Base-by-base conservation (phyloP, 352 stramenopile genomes). In the Phytophthora europaea region DNA sequence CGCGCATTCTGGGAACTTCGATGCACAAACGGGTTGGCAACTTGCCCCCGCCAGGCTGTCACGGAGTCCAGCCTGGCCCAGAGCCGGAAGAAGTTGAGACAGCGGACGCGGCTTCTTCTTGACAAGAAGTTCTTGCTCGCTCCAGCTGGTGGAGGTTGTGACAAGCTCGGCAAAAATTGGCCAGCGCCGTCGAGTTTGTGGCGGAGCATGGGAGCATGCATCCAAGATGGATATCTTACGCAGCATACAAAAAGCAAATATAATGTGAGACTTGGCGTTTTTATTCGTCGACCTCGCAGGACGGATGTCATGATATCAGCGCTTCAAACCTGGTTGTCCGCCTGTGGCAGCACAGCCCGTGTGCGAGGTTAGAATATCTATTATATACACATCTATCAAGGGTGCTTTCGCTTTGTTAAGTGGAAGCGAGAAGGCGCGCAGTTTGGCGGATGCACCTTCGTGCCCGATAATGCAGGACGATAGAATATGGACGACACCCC, bases 161-260 rank as follows among this genome's bases (percentile, higher is more conserved):
- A 73, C 60, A 73, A 63, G 60, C 60, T 73, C 43, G 28, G 67
- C 52, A 73, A 58, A 73, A 73, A 73, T 59, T 73, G 67, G 16
- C 33, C 66, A 48, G 18, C 47, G 10, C 38, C 38, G 13, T 62
- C 48, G 60, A 73, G 28, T n/a, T 69, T 73, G 66, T 69, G 66
- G 66, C 28, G 48, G 28, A 61, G 26, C 22, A 26, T 6, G 23
- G 23, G 36, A 28, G 16, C 34, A 65, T 43, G 22, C 16, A 54
- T 54, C 47, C 47, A 54, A 54, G 47, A 33, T 54, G 20, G 47
- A 54, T 54, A 31, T 54, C 20, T 20, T 18, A 26, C 47, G 10
- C 9, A 9, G n/a, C 47, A 28, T 54, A 54, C 47, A 54, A 31
- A 54, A 54, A 54, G 4, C 47, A 54, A 33, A 20, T 54, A 10